Conservation (phyloP, 1,284 basidiomycete species). For the Agaricales sp. region DNA sequence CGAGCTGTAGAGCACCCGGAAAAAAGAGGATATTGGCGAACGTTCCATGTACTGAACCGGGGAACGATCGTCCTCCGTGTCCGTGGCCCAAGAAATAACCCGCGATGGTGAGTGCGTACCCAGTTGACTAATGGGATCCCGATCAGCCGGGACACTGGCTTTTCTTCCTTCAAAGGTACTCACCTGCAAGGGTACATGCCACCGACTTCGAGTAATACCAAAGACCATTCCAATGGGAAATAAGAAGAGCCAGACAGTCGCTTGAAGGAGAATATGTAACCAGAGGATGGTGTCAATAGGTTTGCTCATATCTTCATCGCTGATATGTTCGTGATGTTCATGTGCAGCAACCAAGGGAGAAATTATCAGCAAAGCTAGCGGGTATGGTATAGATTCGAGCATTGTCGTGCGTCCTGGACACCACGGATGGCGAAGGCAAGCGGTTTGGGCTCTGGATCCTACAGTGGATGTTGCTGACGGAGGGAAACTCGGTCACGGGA, state of each 20-base stretch:
- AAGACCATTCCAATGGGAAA: conserved; percentile 87
- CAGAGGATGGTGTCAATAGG: conserved; percentile 71
- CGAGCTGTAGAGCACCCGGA: conserved; percentile 59
- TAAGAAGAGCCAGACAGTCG: conserved; percentile 68
- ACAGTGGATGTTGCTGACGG: too few species aligned
- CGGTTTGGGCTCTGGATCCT: too few species aligned
- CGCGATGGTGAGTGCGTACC: conserved; percentile 57
- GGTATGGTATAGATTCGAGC: too few species aligned
- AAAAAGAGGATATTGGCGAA: conserved; percentile 63
- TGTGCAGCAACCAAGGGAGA: conserved; percentile 31
- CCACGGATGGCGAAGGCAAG: too few species aligned
- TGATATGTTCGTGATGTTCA: conserved; percentile 45
- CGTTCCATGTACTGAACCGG: conserved; percentile 57
- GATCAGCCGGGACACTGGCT: conserved; percentile 3
- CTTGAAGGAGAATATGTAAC: conserved; percentile 73
- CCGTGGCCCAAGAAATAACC: conserved; percentile 74
- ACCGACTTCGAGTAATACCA: conserved; percentile 68
- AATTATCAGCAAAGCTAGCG: background rate
- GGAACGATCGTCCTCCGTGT: conserved; percentile 72
- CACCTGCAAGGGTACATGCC: conserved; percentile 83
- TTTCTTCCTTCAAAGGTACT: conserved; percentile 10
- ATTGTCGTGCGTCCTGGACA: too few species aligned
- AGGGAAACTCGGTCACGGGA: too few species aligned
- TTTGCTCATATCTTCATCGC: conserved; percentile 54
- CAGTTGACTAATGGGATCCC: conserved; percentile 39